These are phyloP conservation scores for Backusella westeae DNA, from an alignment of 192 early-diverging fungal genomes.

Conservation along the genomic window DNA sequence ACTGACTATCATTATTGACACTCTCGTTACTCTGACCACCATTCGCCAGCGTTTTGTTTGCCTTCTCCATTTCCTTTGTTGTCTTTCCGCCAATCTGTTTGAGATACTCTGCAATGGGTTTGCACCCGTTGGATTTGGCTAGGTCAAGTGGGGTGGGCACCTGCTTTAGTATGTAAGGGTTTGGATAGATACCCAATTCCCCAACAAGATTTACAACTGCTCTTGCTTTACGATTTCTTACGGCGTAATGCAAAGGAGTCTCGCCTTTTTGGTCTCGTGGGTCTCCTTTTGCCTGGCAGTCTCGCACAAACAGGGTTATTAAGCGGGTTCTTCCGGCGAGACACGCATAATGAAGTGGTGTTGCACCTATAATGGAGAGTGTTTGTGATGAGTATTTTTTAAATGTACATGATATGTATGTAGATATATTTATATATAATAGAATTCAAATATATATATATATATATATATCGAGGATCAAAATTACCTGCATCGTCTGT, in stretches of 20 bases:
- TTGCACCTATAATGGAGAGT: conserved; percentile 9
- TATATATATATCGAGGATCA: neutral
- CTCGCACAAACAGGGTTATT: conserved; percentile 17
- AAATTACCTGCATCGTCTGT: conserved; percentile 14
- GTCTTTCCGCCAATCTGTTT: conserved; percentile 17
- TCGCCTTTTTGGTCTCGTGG: conserved; percentile 23
- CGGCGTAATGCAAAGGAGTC: conserved; percentile 32
- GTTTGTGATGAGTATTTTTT: neutral
- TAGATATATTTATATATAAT: too few relatives aligned
- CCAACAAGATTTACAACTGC: conserved; percentile 18
- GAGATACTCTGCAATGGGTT: conserved; percentile 19
- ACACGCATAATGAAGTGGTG: conserved; percentile 32
- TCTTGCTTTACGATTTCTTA: conserved; percentile 16
- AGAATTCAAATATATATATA: neutral
- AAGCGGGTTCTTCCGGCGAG: conserved; percentile 7
- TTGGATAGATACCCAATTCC: conserved; percentile 22
- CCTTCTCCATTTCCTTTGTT: conserved; percentile 30
- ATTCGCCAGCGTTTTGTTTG: neutral
- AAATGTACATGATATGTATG: neutral
- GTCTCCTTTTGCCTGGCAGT: conserved; percentile 7
- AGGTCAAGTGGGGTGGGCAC: conserved; percentile 27
- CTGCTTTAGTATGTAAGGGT: conserved; percentile 22
- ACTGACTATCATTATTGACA: neutral
- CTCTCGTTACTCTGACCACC: neutral
- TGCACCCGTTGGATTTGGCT: conserved; percentile 18